Conservation (phyloP, 2,329 filamentous ascomycete species). For the Helotiales sp. region DNA sequence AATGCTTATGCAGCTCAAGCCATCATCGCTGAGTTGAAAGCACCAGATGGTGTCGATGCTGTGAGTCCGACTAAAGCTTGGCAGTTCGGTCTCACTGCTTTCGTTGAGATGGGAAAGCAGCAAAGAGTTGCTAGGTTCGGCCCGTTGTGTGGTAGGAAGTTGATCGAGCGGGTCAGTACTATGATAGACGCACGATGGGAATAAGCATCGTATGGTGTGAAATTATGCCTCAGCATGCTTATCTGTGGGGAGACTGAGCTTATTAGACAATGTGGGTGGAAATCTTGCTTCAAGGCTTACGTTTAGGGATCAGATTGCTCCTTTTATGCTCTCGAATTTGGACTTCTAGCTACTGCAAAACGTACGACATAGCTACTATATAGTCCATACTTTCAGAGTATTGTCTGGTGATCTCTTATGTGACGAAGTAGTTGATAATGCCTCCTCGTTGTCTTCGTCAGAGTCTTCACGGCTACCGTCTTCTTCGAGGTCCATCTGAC, state of each 20-base stretch:
- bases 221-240: no score
- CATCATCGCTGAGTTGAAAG: constrained; percentile 51
- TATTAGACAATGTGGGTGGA: background rate
- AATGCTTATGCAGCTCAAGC: constrained; percentile 73
- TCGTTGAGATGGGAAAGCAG: constrained; percentile 55
- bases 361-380: constrained; percentile 30
- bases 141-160: constrained; percentile 48
- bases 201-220: background rate
- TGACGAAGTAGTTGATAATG: background rate
- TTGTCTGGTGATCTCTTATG: constrained; percentile 38
- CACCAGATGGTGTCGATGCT: constrained; percentile 27
- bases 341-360: constrained; percentile 17
- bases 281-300: constrained; percentile 6
- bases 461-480: constrained; percentile 7
- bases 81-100: constrained; percentile 49
- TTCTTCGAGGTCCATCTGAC: constrained; percentile 7
- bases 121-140: constrained; percentile 53
- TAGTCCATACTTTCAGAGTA: constrained; percentile 47
- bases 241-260: background rate
- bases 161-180: constrained; percentile 52
- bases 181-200: constrained; percentile 47
- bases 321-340: constrained; percentile 8
- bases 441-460: constrained; percentile 9
- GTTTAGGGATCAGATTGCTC: constrained; percentile 12
- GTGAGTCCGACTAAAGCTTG: constrained; percentile 19